Percentiles rank a stretch among this genome's conserved stretches.
Conservation (phyloP, 768 basidiomycete species). For the Piloderma croceum region DNA sequence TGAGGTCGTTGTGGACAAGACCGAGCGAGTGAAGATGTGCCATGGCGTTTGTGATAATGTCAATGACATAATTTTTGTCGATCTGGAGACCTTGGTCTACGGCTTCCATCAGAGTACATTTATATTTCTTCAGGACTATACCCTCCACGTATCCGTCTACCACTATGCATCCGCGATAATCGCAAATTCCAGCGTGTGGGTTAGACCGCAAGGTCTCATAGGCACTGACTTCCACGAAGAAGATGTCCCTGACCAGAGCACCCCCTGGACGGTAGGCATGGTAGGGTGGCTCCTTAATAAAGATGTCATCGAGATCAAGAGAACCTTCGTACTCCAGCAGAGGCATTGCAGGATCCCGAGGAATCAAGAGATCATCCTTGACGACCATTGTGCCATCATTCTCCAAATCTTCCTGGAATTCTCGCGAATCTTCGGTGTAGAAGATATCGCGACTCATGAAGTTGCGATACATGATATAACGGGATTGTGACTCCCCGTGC, state of each 20-base stretch:
- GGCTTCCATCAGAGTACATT: neutral
- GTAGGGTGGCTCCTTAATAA: neutral
- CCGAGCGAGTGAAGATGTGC: constrained; percentile 6
- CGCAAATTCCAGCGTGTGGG: constrained; percentile 6
- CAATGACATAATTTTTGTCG: neutral
- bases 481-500: no score
- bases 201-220: constrained; percentile 1
- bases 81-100: neutral
- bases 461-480: no score
- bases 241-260: neutral
- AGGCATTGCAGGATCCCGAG: no score
- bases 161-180: constrained; percentile 4
- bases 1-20: constrained; percentile 9
- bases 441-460: no score
- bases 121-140: constrained; percentile 5
- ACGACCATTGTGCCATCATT: no score
- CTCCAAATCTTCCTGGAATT: no score
- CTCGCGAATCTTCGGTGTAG: no score
- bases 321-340: no score
- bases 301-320: no score
- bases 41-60: constrained; percentile 5
- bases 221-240: constrained; percentile 1
- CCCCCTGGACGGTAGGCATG: neutral
- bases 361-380: no score
- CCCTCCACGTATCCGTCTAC: neutral